Conservation (phyloP, 441 rosid genomes). For the Flueggea neowawraea region DNA sequence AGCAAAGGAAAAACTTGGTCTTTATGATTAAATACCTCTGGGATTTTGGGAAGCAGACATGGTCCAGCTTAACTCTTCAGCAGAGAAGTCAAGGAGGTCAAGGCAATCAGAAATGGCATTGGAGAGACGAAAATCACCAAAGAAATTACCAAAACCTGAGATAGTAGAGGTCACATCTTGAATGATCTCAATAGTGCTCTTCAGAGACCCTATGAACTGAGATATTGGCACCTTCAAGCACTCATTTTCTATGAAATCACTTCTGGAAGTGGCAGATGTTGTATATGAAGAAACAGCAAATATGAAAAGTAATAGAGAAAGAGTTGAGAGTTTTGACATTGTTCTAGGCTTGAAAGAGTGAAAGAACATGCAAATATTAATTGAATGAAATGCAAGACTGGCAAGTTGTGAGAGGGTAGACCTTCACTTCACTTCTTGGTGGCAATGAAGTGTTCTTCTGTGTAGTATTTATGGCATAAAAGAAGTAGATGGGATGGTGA, state of each 20-base stretch:
- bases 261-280: neutral
- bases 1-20: too few relatives aligned
- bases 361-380: too few relatives aligned
- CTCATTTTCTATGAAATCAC: conserved; percentile 17
- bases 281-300: neutral
- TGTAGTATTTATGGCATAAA: too few relatives aligned
- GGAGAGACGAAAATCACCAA: conserved; percentile 53
- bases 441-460: too few relatives aligned
- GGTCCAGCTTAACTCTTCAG: conserved; percentile 68
- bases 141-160: conserved; percentile 38
- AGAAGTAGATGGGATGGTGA: too few relatives aligned
- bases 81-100: conserved; percentile 74
- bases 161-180: conserved; percentile 37
- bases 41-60: conserved; percentile 74
- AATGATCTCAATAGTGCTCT: conserved; percentile 35
- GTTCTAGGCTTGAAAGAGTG: neutral
- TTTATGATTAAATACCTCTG: conserved; percentile 30
- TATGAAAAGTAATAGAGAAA: conserved; percentile 7
- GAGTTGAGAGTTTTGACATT: conserved; percentile 12
- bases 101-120: conserved; percentile 73
- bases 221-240: conserved; percentile 47
- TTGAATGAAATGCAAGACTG: too few relatives aligned
- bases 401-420: too few relatives aligned
- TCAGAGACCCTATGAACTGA: conserved; percentile 49
- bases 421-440: too few relatives aligned